phyloP scores from a whole-genome alignment of 768 basidiomycete genomes.

The Suillus placidus region DNA sequence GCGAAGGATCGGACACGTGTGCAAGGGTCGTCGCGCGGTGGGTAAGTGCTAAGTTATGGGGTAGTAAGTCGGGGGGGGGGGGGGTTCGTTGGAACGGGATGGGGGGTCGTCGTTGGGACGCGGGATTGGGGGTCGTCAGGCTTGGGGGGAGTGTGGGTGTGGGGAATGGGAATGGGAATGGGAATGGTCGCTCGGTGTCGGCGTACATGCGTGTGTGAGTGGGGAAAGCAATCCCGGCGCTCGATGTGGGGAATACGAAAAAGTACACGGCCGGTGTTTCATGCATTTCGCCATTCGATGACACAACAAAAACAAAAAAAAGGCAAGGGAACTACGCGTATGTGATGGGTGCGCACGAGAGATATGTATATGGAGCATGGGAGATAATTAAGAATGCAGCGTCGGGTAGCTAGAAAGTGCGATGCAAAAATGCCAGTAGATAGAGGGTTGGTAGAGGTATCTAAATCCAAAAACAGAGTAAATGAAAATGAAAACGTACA shows the following conservation, averaged over 20 bases:
- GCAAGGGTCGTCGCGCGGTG: not conserved
- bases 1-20: conserved; percentile 1
- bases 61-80: not conserved
- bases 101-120: not conserved
- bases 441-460: conserved; percentile 1
- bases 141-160: not conserved
- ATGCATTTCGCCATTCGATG: not conserved
- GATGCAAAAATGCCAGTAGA: conserved; percentile 6
- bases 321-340: not conserved
- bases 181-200: not conserved
- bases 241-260: not conserved
- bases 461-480: not conserved
- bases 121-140: not conserved
- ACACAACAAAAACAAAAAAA: not conserved
- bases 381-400: conserved; percentile 14
- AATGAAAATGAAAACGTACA: conserved; percentile 6
- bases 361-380: conserved; percentile 11
- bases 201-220: not conserved
- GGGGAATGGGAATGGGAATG: conserved; percentile 1
- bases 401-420: conserved; percentile 10
- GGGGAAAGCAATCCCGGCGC: not conserved
- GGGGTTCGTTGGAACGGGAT: not conserved
- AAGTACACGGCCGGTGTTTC: not conserved
- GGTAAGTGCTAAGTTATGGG: conserved; percentile 9
- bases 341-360: not conserved